A percentile compares a stretch with the other conserved stretches of the same genome.
phyloP scores from a whole-genome alignment of 352 stramenopile species.

The Phytophthora idaei region DNA sequence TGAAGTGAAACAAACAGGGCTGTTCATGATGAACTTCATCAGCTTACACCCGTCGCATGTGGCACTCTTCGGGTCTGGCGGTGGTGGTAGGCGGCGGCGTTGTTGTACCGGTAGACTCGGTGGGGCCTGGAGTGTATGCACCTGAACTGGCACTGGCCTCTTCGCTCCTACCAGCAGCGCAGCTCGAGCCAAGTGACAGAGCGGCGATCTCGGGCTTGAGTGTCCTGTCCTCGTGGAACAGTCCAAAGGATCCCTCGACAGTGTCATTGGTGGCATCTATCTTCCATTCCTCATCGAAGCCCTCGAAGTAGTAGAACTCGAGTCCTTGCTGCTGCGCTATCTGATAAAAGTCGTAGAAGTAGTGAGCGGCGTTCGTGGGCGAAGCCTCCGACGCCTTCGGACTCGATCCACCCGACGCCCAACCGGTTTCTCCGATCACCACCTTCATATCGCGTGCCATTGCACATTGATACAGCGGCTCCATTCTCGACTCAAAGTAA shows the following conservation, averaged over 20 bases:
- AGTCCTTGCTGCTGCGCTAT: constrained; percentile 46
- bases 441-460: constrained; percentile 45
- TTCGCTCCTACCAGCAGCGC: constrained; percentile 17
- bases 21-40: no score
- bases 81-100: background rate
- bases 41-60: constrained; percentile 3
- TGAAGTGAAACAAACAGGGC: no score
- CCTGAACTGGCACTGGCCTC: constrained; percentile 16
- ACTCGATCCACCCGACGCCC: constrained; percentile 50
- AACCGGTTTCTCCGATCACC: constrained; percentile 74
- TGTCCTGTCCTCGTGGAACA: constrained; percentile 50
- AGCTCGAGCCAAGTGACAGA: constrained; percentile 29
- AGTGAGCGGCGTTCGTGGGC: constrained; percentile 49
- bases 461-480: constrained; percentile 41
- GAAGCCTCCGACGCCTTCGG: constrained; percentile 47
- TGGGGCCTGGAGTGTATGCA: background rate
- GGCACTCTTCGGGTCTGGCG: constrained; percentile 7
- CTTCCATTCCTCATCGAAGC: constrained; percentile 74
- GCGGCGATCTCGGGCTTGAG: constrained; percentile 52
- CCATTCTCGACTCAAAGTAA: constrained; percentile 52
- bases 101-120: background rate
- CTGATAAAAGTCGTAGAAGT: constrained; percentile 62
- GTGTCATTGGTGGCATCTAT: constrained; percentile 39
- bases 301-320: constrained; percentile 77
- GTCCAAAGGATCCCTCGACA: constrained; percentile 67